Evolutionary conservation across 2,329 filamentous ascomycete genomes (phyloP), one percentile per base, ranked within the genome.

Genomic region (Neonectria hederae): DNA sequence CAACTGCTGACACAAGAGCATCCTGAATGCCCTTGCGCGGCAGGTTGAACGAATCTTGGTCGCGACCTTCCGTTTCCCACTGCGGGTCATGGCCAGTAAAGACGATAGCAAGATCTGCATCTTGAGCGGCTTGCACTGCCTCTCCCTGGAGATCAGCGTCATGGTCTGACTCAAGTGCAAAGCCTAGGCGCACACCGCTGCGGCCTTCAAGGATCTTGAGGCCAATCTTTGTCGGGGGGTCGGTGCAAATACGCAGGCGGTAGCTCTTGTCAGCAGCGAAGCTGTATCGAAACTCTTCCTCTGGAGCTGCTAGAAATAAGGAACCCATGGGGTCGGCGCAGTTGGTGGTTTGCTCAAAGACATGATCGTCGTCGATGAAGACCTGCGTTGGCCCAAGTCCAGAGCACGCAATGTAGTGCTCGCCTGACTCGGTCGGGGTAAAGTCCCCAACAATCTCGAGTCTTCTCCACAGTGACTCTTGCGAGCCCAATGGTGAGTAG

Each of bases 41-140:
- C 0, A 92, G 78, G 9, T 89, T 89, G 46, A 92, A 82, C 70
- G 91, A 91, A 72, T 90, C 90, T 58, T 90, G 87, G 72, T 93
- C 90, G 60, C 89, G 89, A 54, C 83, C 80, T 88, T 92, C 77
- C 0, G 75, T 76, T 43, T 79, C 77, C 69, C 75, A 74, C 10
- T 76, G 70, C 1, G 73, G 83, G 63, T 90, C 90, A 28, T 91
- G 81, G 3, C 89, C 89, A 2, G 87, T 86, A 35, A 76, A 76
- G 0, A 75, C 71, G 63, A 90, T 80, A 21, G 90, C 88, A 59
- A 89, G 83, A 35, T 90, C 88, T 0, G 85, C 85, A 11, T 82
- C 80, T 65, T 82, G 81, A 5, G 89, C 89, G 1, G 85, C 78
- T 5, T 83, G 78, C 0, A 86, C 83, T 2, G 89, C 89, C 57